Conservation (phyloP, 495 filamentous ascomycete genomes). For the Hyaloscypha variabilis region DNA sequence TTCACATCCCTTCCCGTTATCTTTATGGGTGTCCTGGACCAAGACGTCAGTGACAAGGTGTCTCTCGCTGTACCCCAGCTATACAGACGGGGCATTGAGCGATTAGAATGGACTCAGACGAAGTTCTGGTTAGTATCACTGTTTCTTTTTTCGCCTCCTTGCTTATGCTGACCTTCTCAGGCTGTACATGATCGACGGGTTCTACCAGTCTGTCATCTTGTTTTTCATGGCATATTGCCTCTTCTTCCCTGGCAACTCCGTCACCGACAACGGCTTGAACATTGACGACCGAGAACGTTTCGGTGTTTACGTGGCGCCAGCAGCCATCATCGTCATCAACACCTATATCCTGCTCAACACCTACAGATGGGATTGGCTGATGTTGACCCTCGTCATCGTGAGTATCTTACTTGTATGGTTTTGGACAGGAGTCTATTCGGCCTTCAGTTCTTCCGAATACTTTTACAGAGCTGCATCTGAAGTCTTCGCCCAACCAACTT, state of each 20-base stretch:
- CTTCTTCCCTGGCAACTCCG: constrained; percentile 67
- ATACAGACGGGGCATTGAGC: constrained; percentile 94
- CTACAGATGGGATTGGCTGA: constrained; percentile 97
- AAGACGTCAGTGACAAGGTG: constrained; percentile 93
- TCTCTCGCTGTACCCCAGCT: constrained; percentile 94
- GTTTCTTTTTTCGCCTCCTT: background rate
- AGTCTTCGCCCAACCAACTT: constrained; percentile 77
- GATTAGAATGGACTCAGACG: constrained; percentile 92
- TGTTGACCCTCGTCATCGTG: constrained; percentile 74
- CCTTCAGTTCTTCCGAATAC: constrained; percentile 59
- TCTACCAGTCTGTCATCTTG: constrained; percentile 90
- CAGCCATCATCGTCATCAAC: constrained; percentile 85
- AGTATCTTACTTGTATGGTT: constrained; percentile 90
- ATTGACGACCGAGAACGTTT: constrained; percentile 78
- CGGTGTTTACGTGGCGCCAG: constrained; percentile 79
- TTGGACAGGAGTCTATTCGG: constrained; percentile 93
- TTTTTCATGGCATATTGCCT: constrained; percentile 92
- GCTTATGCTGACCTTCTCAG: constrained; percentile 49
- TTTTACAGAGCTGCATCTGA: constrained; percentile 82
- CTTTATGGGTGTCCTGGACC: constrained; percentile 95
- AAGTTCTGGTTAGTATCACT: constrained; percentile 84
- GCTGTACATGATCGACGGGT: constrained; percentile 93
- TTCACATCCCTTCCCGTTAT: constrained; percentile 97
- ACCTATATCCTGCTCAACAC: constrained; percentile 93
- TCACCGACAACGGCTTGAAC: constrained; percentile 67